These are phyloP conservation scores for Amyloporia xantha DNA, from an alignment of 768 basidiomycete genomes.

Conservation along the genomic window DNA sequence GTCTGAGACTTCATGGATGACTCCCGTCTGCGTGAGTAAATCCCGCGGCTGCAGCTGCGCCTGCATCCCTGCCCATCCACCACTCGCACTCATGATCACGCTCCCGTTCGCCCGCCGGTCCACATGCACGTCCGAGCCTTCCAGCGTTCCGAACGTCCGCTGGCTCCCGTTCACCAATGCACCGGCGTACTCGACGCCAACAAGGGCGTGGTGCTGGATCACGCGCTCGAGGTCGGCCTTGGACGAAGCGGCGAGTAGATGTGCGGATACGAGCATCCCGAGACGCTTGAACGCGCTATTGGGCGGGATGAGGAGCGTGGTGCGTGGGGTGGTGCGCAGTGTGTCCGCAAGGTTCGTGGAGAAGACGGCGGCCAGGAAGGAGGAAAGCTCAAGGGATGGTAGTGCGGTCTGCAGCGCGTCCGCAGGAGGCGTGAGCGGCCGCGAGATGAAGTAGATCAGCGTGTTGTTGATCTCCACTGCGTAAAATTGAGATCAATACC, in stretches of 20 bases:
- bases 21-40: slow-evolving; percentile 81
- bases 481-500: slow-evolving; percentile 9
- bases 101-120: slow-evolving; percentile 43
- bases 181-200: slow-evolving; percentile 66
- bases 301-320: slow-evolving; percentile 80
- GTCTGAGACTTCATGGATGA: slow-evolving; percentile 83
- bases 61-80: slow-evolving; percentile 72
- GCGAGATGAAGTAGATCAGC: slow-evolving; percentile 84
- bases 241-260: slow-evolving; percentile 74
- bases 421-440: slow-evolving; percentile 74
- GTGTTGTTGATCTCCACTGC: slow-evolving; percentile 71
- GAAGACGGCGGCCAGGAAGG: slow-evolving; percentile 86
- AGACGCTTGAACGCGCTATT: slow-evolving; percentile 87
- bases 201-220: slow-evolving; percentile 81
- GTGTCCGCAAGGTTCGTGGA: slow-evolving; percentile 76
- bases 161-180: slow-evolving; percentile 57
- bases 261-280: slow-evolving; percentile 77
- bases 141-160: slow-evolving; percentile 73
- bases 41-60: slow-evolving; percentile 53
- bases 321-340: slow-evolving; percentile 56
- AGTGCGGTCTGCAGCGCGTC: slow-evolving; percentile 78
- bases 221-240: slow-evolving; percentile 78
- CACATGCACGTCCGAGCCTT: slow-evolving; percentile 77
- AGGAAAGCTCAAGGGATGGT: slow-evolving; percentile 78
- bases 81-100: slow-evolving; percentile 53